Conservation (phyloP, 192 early-diverging fungal genomes). For the Coemansia aciculifera region DNA sequence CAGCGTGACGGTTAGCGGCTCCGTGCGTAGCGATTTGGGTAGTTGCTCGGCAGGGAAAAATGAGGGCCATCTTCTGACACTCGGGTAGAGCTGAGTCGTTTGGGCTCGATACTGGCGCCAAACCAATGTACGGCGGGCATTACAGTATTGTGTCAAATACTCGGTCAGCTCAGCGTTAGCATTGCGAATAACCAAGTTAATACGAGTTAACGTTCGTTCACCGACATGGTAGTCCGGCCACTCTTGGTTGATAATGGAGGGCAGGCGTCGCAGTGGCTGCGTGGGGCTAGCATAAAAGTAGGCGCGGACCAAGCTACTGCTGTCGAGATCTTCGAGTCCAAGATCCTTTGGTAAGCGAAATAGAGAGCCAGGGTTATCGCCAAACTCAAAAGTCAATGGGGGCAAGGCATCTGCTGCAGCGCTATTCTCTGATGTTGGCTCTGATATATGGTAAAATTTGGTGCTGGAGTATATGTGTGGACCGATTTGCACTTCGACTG, state of each 20-base stretch:
- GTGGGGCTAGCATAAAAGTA: conserved; percentile 25
- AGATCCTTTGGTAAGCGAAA: conserved; percentile 61
- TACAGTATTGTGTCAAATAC: conserved; percentile 12
- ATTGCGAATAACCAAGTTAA: conserved; percentile 22
- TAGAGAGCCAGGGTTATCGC: conserved; percentile 52
- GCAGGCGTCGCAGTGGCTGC: conserved; percentile 3
- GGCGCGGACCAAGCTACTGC: background rate
- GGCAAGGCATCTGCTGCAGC: background rate
- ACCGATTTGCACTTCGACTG: conserved; percentile 56
- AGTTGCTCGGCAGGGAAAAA: conserved; percentile 23
- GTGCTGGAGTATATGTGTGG: conserved; percentile 59
- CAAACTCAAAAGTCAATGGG: conserved; percentile 59
- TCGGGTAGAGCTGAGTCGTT: conserved; percentile 19
- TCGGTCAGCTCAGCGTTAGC: conserved; percentile 6
- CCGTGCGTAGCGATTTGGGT: background rate
- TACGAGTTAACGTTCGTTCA: conserved; percentile 14
- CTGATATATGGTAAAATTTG: conserved; percentile 40
- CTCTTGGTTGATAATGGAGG: conserved; percentile 21
- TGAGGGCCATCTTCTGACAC: conserved; percentile 24
- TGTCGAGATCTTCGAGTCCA: conserved; percentile 47
- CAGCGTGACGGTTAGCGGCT: background rate
- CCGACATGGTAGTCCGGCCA: conserved; percentile 19
- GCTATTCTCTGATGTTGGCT: background rate
- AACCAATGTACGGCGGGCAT: conserved; percentile 9
- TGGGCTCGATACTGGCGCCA: conserved; percentile 33